A percentile compares a stretch with the other conserved stretches of the same genome.
Evolutionary conservation across 2,329 filamentous ascomycete species (phyloP).

Genomic region (Ophiostoma perfectum): DNA sequence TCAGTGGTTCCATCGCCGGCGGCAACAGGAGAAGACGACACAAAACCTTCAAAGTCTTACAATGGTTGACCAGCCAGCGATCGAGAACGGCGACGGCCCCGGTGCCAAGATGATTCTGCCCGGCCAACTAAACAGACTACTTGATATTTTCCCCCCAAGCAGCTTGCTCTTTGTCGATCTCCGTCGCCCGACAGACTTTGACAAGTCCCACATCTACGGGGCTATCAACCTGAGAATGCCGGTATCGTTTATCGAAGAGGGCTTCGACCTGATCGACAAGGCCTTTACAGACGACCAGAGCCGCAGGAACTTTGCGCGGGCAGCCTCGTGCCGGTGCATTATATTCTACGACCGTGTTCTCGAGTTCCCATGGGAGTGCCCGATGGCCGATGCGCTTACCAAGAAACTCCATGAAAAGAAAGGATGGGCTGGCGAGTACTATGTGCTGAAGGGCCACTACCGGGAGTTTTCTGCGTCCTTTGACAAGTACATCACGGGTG

Average conservation of each 20-base stretch:
- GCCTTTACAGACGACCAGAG: constrained; percentile 47
- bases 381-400: constrained; percentile 42
- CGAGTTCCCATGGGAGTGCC: constrained; percentile 48
- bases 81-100: constrained; percentile 25
- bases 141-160: constrained; percentile 45
- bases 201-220: constrained; percentile 47
- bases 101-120: constrained; percentile 46
- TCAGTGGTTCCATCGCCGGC: constrained; percentile 50
- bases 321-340: constrained; percentile 44
- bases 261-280: constrained; percentile 47
- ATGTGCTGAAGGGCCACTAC: constrained; percentile 53
- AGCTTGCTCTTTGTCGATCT: constrained; percentile 48
- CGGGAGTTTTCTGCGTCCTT: constrained; percentile 51
- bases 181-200: constrained; percentile 43
- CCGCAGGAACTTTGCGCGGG: constrained; percentile 43
- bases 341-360: constrained; percentile 50
- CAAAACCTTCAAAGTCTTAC: constrained; percentile 43
- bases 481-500: constrained; percentile 44
- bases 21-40: constrained; percentile 44
- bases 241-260: constrained; percentile 43
- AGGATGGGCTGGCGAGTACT: constrained; percentile 48
- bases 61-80: constrained; percentile 35
- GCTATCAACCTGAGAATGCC: constrained; percentile 50
- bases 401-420: constrained; percentile 40
- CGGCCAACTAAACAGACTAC: constrained; percentile 45